Base-by-base conservation (phyloP, 2,329 filamentous ascomycete genomes). In the Cladophialophora carrionii region DNA sequence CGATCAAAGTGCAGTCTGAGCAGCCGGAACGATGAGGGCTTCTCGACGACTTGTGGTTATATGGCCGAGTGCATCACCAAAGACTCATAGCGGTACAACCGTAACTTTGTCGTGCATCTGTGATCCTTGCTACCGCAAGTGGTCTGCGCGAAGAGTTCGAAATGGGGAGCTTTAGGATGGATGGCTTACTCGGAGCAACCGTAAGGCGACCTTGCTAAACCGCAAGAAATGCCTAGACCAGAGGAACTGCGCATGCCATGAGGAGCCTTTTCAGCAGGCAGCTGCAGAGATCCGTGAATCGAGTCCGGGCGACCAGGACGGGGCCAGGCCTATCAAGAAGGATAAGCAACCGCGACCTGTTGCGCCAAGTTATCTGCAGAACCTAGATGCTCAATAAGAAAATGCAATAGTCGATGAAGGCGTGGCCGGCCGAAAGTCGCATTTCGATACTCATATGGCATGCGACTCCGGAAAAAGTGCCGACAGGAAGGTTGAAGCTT, bases 21-120 rank as follows among this genome's bases (percentile, higher is more conserved):
- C 31, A 34, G 32, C 2, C n/a, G 41, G 31, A 57, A 57, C 17
- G 54, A 34, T 20, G 54, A 12, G 7, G 54, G 54, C 1, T 41
- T 57, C 54, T 57, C 54, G 20, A 43, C 26, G n/a, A 34, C 54
- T 22, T 57, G 32, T 22, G 9, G 26, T 7, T 57, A 24, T 57
- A 14, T 43, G 31, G 54, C 54, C 12, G 32, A 57, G 54, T 57
- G 54, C 54, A 34, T 57, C 31, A 20, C 20, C 1, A 32, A 29
- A n/a, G 54, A 41, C n/a, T 34, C 26, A 12, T 34, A 31, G 32
- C 54, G 54, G n/a, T 43, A 57, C 17, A 37, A 37, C 26, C 31
- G 32, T 17, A 7, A 31, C 12, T 57, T 57, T 43, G 54, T 57
- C 22, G 54, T 41, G 41, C 31, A 46, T 26, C 20, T 57, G 41